Evolutionary conservation across 768 basidiomycete species (phyloP).

Genomic region (Tulasnella sp.): DNA sequence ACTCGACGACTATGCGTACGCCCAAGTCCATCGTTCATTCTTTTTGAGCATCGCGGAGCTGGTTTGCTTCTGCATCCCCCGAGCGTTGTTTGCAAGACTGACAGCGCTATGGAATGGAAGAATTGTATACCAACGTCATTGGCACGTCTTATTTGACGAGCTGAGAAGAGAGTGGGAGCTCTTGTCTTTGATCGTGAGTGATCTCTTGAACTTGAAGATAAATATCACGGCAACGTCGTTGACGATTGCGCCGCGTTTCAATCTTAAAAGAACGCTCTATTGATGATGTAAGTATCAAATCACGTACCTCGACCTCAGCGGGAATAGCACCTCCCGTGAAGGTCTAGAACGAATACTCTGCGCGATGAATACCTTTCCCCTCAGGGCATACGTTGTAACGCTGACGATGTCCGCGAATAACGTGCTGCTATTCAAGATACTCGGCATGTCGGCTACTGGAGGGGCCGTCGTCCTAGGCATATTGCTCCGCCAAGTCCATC

Average conservation of each 20-base stretch:
- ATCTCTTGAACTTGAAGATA: neutral
- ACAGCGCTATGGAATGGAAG: conserved; percentile 2
- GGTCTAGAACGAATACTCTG: neutral
- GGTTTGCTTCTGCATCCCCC: neutral
- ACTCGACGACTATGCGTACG: neutral
- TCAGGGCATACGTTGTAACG: neutral
- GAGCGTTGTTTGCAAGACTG: neutral
- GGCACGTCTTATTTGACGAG: conserved; percentile 5
- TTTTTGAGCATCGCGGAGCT: neutral
- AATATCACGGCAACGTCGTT: too few relatives aligned
- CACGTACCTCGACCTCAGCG: neutral
- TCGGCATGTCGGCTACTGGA: neutral
- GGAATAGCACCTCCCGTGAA: neutral
- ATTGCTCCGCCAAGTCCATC: neutral
- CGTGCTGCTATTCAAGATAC: neutral
- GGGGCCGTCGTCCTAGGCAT: neutral
- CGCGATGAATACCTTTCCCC: neutral
- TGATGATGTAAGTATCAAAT: neutral
- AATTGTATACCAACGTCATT: conserved; percentile 9
- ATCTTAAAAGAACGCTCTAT: neutral
- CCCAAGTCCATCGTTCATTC: neutral
- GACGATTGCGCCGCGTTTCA: neutral
- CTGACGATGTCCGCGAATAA: neutral
- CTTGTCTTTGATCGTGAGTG: neutral
- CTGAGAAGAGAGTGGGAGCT: neutral